Evolutionary conservation across 2,329 filamentous ascomycete species (phyloP).

Genomic region (Raffaelea ambrosiae): DNA sequence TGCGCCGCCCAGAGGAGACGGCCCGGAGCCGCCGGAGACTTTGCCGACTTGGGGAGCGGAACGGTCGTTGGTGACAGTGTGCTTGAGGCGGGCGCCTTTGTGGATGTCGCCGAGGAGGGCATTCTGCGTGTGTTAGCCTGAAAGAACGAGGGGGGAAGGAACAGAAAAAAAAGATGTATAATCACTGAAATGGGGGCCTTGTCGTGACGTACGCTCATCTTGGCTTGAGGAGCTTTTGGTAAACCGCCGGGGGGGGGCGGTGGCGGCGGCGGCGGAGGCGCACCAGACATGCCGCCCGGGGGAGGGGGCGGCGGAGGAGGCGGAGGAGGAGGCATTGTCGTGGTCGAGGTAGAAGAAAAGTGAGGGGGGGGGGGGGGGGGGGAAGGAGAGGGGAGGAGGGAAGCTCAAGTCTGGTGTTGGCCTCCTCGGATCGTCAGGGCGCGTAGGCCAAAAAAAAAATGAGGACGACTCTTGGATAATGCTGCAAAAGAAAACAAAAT

Average conservation of each 20-base stretch:
- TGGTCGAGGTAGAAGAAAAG: not conserved
- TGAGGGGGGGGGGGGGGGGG: not conserved
- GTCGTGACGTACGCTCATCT: slow-evolving; percentile 17
- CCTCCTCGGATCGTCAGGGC: too few relatives aligned
- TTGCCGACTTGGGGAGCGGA: slow-evolving; percentile 67
- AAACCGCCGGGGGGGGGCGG: slow-evolving; percentile 60
- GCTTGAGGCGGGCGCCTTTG: slow-evolving; percentile 74
- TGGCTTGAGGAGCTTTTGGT: slow-evolving; percentile 48
- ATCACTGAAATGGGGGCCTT: too few relatives aligned
- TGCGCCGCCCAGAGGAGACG: slow-evolving; percentile 61
- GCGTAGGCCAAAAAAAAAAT: too few relatives aligned
- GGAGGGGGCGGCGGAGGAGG: slow-evolving; percentile 13
- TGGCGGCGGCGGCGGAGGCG: slow-evolving; percentile 33
- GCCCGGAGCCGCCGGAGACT: slow-evolving; percentile 37
- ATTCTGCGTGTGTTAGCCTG: slow-evolving; percentile 46
- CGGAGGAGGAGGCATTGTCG: slow-evolving; percentile 25
- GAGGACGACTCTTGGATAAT: too few relatives aligned
- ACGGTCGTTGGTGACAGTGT: slow-evolving; percentile 84
- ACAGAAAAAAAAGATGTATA: not conserved
- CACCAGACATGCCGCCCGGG: slow-evolving; percentile 13
- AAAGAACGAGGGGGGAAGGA: too few relatives aligned
- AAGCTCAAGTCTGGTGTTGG: too few relatives aligned
- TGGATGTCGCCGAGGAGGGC: slow-evolving; percentile 81
- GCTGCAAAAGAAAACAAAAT: too few relatives aligned
- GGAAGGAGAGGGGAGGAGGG: too few relatives aligned